Evolutionary conservation across 2,329 filamentous ascomycete species (phyloP), one percentile per base, ranked within the genome.

Genomic region (Colletotrichum spaethianum): DNA sequence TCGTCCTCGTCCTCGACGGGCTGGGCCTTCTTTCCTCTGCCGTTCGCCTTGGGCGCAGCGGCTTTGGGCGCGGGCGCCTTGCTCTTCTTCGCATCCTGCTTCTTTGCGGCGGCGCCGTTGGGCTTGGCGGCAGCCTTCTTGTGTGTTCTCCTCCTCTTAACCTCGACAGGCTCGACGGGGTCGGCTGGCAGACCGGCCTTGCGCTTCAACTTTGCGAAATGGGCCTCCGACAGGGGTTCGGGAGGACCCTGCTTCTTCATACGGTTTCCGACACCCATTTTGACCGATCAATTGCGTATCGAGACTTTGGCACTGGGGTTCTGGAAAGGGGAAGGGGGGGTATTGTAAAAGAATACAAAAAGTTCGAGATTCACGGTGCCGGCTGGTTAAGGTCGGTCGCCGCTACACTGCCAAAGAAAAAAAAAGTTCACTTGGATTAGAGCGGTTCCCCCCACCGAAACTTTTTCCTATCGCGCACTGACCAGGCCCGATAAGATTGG

Each of bases 171-270:
- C 76, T 90, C 87, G 75, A 85, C 81, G 67, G 88, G 85, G 64
- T 88, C 85, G 75, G 91, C 92, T 50, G 91, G 90, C 77, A 93
- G 87, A 73, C 89, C 91, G 72, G 91, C 91, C 87, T 98, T 98
- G 81, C 95, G 91, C 89, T 98, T 98, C 73, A 92, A 82, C 79
- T 92, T 94, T 62, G 92, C 91, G 78, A 93, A 92, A 79, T 93
- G 90, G 75, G 91, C 90, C 80, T 98, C 94, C 75, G 96, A 94
- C 75, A 98, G 89, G 75, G 93, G 88, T 79, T 93, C 90, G 65
- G 96, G 96, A 75, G 93, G 88, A 67, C 95, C 96, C 89, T 98
- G 96, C 85, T 98, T 98, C 83, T 94, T 94, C 92, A 98, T 97
- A 78, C 95, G 94, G 81, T 95, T 93, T 82, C 95, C 94, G 74